These are phyloP conservation scores for Marchantia polymorpha DNA, from an alignment of 225 moss, liverwort and hornwort species.

Conservation along the genomic window DNA sequence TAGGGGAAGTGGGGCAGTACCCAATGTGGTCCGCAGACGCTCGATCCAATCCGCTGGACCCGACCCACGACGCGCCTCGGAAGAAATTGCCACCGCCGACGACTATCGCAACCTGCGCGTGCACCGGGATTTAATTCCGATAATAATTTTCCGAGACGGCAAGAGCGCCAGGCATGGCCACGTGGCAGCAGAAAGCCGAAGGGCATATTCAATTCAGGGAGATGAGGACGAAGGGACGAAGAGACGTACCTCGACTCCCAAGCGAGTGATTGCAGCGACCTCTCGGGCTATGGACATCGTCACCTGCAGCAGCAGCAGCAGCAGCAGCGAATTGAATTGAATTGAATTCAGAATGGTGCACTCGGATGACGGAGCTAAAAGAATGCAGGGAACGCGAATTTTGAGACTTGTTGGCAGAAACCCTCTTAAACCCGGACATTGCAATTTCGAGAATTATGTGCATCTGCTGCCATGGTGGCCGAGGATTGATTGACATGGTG, in stretches of 20 bases:
- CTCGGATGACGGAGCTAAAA: background rate
- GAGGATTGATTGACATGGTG: too few relatives aligned
- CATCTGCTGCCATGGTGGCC: too few relatives aligned
- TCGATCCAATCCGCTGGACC: conserved; percentile 86
- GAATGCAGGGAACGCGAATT: too few relatives aligned
- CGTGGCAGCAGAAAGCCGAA: too few relatives aligned
- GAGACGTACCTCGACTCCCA: conserved; percentile 68
- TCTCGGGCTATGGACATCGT: conserved; percentile 91
- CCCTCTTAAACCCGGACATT: too few relatives aligned
- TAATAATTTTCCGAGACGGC: background rate
- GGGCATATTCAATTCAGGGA: too few relatives aligned
- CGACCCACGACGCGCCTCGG: conserved; percentile 88
- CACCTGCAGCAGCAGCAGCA: conserved; percentile 41
- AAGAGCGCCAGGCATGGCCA: too few relatives aligned
- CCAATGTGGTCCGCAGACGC: conserved; percentile 96
- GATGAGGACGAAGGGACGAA: background rate
- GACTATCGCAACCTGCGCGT: conserved; percentile 83
- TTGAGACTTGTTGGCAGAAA: too few relatives aligned
- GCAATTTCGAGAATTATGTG: too few relatives aligned
- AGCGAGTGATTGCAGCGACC: conserved; percentile 81
- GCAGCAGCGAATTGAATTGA: background rate
- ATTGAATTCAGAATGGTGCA: background rate
- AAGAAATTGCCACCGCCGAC: conserved; percentile 96
- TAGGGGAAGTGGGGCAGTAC: conserved; percentile 27
- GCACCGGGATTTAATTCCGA: background rate